Base-by-base conservation (phyloP, 2,329 filamentous ascomycete genomes). In the Beauveria australis region DNA sequence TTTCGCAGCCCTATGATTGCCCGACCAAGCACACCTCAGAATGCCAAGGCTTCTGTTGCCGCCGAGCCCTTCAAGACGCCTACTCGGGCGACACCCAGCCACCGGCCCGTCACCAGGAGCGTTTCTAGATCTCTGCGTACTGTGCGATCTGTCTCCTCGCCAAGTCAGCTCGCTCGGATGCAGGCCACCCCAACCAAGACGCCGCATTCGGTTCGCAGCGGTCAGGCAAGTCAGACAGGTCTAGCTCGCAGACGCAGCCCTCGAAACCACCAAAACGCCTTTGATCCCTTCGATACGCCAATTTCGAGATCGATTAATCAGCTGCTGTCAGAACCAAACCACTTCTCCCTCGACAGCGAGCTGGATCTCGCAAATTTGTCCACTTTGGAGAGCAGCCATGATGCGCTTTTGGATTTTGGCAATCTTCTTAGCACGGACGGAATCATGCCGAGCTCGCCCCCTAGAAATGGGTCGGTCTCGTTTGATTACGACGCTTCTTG, bases 261-360 rank as follows among this genome's bases (percentile, higher is more conserved):
- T 26, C 74, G 76, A 37, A 69, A 72, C 60, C 68, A 71, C 22
- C 71, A 75, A 37, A 68, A 70, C 7, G 69, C 72, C 44, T 74
- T 79, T 51, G 73, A 74, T 53, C 64, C 74, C 3, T 74, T 77
- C 52, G 77, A 79, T 59, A 85, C 84, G 6, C 85, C 86, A 0
- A 81, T 88, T 67, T 85, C 84, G 2, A 78, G 81, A 43, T 83
- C 85, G 24, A 78, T 91, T 41, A 83, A 81, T 64, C 81, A 88
- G 66, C 76, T 90, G 63, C 76, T 89, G 22, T 85, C 81, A 8
- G 82, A 87, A 63, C 76, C 75, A 10, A 76, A 79, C 59, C 70
- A 77, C 48, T 79, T 82, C 66, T 66, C 74, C 71, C 10, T 74
- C 67, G 63, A 75, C 70, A 61, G 76, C 28, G 76, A 80, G 46